Evolutionary conservation across 139 green algal genomes (phyloP).

Genomic region (Penium margaritaceum): DNA sequence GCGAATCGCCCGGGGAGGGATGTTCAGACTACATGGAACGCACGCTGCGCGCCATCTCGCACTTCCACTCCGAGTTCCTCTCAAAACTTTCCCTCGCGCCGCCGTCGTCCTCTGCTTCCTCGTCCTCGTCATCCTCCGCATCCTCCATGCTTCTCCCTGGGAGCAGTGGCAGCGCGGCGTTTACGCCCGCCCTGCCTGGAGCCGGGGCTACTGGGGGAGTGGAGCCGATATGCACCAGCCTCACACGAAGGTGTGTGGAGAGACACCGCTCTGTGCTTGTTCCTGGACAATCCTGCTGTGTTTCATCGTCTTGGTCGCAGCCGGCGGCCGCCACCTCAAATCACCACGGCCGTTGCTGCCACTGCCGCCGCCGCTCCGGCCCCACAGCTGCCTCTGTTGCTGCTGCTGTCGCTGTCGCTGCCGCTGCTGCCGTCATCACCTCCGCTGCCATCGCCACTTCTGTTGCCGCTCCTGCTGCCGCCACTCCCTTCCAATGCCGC

Average conservation of each 20-base stretch:
- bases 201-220: not conserved
- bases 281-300: not conserved
- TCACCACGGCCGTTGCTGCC: no score
- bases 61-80: constrained; percentile 65
- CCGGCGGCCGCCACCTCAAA: no score
- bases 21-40: constrained; percentile 67
- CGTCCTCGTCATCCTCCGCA: not conserved
- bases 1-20: constrained; percentile 38
- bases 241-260: not conserved
- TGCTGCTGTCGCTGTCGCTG: no score
- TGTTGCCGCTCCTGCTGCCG: no score
- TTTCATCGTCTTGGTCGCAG: not conserved
- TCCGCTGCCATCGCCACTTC: no score
- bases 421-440: no score
- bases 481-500: no score
- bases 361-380: no score
- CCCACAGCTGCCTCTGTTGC: no score
- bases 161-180: not conserved
- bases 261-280: not conserved
- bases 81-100: constrained; percentile 51
- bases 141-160: constrained; percentile 38
- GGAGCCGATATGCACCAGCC: constrained; percentile 13
- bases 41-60: constrained; percentile 52
- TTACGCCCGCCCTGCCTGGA: not conserved
- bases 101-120: constrained; percentile 14